A percentile compares a stretch with the other conserved stretches of the same genome.
These are phyloP conservation scores for Lasiodiplodia citricola DNA, from an alignment of 2,329 filamentous ascomycete genomes.

Conservation along the genomic window DNA sequence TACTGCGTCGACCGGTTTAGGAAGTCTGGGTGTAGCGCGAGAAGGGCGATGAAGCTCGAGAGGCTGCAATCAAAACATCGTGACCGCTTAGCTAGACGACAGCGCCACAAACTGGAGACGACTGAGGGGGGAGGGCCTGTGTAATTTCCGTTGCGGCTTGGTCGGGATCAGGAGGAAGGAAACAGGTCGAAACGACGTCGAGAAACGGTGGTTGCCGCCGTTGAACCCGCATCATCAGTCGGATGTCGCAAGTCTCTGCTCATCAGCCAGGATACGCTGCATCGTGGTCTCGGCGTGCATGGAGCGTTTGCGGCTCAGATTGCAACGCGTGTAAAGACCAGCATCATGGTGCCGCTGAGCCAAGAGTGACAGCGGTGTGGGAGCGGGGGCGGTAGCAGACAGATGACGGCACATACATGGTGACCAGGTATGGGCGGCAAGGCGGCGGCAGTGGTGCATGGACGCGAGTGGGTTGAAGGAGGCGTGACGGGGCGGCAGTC, in stretches of 20 bases:
- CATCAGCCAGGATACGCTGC: background rate
- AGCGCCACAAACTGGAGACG: background rate
- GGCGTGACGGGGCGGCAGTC: background rate
- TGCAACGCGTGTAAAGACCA: background rate
- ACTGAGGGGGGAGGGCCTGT: constrained; percentile 5
- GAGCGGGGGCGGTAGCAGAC: constrained; percentile 9
- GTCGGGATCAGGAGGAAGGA: background rate
- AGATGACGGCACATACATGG: constrained; percentile 10
- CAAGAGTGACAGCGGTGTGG: background rate
- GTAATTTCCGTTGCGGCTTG: constrained; percentile 12
- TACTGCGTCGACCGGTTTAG: background rate
- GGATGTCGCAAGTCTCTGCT: background rate
- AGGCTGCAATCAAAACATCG: background rate
- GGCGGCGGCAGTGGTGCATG: background rate
- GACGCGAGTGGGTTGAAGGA: background rate
- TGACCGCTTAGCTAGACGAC: background rate
- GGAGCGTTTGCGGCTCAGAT: background rate
- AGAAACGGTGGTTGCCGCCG: constrained; percentile 8
- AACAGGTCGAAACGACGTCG: constrained; percentile 1
- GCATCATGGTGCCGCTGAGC: background rate
- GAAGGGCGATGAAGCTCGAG: background rate
- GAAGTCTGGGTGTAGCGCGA: background rate
- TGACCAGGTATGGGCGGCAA: background rate
- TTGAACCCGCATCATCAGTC: background rate
- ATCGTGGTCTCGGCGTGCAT: background rate